Conservation (phyloP, 2,329 filamentous ascomycete species). For the Bimuria novae-zelandiae region DNA sequence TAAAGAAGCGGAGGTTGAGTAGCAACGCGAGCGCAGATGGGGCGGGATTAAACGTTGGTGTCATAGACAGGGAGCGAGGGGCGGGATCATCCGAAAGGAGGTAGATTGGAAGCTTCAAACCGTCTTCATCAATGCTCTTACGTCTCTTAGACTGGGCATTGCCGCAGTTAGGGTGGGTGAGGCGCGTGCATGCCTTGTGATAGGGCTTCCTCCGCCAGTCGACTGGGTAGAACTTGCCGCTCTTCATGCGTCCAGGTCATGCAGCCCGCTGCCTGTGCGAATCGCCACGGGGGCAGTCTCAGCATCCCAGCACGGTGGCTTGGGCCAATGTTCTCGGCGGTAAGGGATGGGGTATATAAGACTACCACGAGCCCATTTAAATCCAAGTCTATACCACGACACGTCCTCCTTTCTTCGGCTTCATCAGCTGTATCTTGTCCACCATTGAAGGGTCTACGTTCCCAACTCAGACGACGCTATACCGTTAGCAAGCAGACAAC, state of each 20-base stretch:
- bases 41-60: too few species aligned
- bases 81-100: not conserved
- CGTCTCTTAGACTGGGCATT: conserved; percentile 2
- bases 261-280: conserved; percentile 4
- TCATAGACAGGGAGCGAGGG: too few species aligned
- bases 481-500: conserved; percentile 5
- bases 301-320: not conserved
- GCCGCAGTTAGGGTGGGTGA: conserved; percentile 3
- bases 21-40: too few species aligned
- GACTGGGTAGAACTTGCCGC: conserved; percentile 8
- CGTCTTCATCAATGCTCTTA: conserved; percentile 7
- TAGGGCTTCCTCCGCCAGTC: not conserved
- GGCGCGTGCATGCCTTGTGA: not conserved
- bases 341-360: conserved; percentile 9
- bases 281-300: not conserved
- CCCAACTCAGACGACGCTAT: too few species aligned
- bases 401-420: too few species aligned
- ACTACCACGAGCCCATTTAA: conserved; percentile 4
- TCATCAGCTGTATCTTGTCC: too few species aligned
- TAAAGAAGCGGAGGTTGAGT: too few species aligned
- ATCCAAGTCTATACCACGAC: conserved; percentile 2
- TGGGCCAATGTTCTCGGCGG: conserved; percentile 5
- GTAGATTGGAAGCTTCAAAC: conserved; percentile 2
- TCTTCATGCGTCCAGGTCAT: conserved; percentile 12
- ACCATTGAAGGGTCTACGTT: too few species aligned